phyloP scores from a whole-genome alignment of 164 flowering plant genomes.

The Vitis rupestris region DNA sequence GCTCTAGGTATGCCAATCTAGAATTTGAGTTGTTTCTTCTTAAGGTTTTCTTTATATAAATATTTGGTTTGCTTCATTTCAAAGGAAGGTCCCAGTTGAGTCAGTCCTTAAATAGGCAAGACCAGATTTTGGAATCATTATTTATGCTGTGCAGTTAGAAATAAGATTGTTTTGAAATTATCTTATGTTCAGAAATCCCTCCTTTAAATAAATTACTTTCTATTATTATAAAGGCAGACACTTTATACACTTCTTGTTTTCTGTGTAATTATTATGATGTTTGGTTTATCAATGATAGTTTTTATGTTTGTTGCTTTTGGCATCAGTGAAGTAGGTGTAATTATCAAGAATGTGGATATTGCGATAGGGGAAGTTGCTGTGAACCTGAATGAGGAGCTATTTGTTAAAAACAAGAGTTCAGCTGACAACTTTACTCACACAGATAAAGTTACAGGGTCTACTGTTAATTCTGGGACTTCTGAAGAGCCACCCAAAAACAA shows the following conservation, averaged over 20 bases:
- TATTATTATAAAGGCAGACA: too few species aligned
- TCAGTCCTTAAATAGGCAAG: too few species aligned
- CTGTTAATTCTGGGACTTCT: constrained; percentile 24
- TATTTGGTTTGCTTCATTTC: too few species aligned
- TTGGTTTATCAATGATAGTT: constrained; percentile 7
- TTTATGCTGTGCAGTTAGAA: too few species aligned
- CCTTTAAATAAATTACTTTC: too few species aligned
- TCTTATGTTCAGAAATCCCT: too few species aligned
- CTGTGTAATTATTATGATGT: not conserved
- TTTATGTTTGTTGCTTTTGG: constrained; percentile 20
- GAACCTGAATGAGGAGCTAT: constrained; percentile 60
- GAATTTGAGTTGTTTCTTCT: too few species aligned
- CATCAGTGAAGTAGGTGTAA: constrained; percentile 76
- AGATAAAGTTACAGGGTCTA: constrained; percentile 26
- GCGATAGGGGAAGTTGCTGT: constrained; percentile 64
- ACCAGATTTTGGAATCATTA: too few species aligned
- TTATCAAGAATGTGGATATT: constrained; percentile 66
- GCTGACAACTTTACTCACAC: constrained; percentile 31
- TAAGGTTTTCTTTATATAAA: too few species aligned
- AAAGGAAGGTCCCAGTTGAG: too few species aligned
- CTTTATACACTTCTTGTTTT: constrained; percentile 1
- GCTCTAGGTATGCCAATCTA: too few species aligned
- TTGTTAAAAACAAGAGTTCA: constrained; percentile 42
- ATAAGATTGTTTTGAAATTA: too few species aligned
- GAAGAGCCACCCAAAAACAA: constrained; percentile 41